A percentile compares a stretch with the other conserved stretches of the same genome.
Evolutionary conservation across 352 stramenopile genomes (phyloP).

Genomic region (Bremia lactucae): DNA sequence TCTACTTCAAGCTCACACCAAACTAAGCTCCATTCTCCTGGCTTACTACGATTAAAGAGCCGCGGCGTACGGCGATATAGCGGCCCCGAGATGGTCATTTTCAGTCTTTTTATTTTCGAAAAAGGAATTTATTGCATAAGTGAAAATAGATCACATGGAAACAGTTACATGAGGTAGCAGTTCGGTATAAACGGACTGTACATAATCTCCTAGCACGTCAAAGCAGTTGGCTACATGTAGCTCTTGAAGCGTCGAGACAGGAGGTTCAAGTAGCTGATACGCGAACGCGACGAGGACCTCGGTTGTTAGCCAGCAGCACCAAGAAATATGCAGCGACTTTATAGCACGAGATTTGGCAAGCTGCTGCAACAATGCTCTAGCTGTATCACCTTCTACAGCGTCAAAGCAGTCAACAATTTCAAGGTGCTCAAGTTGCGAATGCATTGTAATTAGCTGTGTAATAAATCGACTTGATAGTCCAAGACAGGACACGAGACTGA

Average conservation of each 20-base stretch:
- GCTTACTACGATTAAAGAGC: slow-evolving; percentile 60
- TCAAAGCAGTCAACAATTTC: slow-evolving; percentile 71
- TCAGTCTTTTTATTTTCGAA: background rate
- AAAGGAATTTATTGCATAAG: background rate
- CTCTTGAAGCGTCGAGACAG: slow-evolving; percentile 29
- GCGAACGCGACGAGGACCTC: slow-evolving; percentile 61
- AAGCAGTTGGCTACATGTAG: slow-evolving; percentile 62
- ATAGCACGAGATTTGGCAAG: slow-evolving; percentile 42
- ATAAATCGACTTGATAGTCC: slow-evolving; percentile 46
- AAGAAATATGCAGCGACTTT: slow-evolving; percentile 63
- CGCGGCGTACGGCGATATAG: slow-evolving; percentile 61
- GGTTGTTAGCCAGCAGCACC: slow-evolving; percentile 74
- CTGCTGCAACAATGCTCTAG: slow-evolving; percentile 34
- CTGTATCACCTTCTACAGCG: slow-evolving; percentile 25
- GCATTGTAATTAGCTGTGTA: slow-evolving; percentile 22
- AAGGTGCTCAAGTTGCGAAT: slow-evolving; percentile 46
- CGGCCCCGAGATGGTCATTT: slow-evolving; percentile 55
- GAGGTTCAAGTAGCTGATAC: slow-evolving; percentile 54
- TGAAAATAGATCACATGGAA: slow-evolving; percentile 17
- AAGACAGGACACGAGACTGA: slow-evolving; percentile 62
- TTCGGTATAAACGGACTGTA: slow-evolving; percentile 50
- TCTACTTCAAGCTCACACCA: slow-evolving; percentile 64
- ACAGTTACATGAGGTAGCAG: slow-evolving; percentile 33
- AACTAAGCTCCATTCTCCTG: slow-evolving; percentile 67
- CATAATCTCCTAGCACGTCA: slow-evolving; percentile 66